phyloP scores from a whole-genome alignment of 2,329 filamentous ascomycete genomes.

The Trichophyton verrucosum region DNA sequence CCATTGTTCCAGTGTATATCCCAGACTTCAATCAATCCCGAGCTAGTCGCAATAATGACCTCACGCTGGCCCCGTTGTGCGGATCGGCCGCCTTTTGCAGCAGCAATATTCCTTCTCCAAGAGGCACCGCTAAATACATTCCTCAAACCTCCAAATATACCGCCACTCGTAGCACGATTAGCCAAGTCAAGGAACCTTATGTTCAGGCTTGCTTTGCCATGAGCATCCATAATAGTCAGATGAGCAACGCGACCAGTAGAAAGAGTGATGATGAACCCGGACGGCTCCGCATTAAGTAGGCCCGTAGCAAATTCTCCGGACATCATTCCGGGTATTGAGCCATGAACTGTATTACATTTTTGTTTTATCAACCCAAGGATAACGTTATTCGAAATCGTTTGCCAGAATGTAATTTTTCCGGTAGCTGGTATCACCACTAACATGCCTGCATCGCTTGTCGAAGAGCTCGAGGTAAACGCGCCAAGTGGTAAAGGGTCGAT shows the following conservation, averaged over 20 bases:
- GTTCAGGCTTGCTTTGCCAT: constrained; percentile 70
- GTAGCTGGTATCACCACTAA: constrained; percentile 72
- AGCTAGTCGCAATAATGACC: constrained; percentile 64
- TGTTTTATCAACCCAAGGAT: constrained; percentile 73
- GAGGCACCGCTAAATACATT: constrained; percentile 59
- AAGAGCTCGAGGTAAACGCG: constrained; percentile 65
- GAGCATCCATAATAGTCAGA: constrained; percentile 69
- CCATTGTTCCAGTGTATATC: constrained; percentile 79
- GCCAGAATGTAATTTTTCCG: constrained; percentile 87
- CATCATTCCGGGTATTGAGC: constrained; percentile 58
- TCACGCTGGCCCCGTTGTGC: constrained; percentile 70
- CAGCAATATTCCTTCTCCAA: constrained; percentile 64
- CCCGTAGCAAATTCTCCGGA: constrained; percentile 66
- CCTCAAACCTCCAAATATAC: constrained; percentile 71
- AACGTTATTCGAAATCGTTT: constrained; percentile 80
- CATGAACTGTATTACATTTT: constrained; percentile 67
- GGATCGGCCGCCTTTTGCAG: constrained; percentile 61
- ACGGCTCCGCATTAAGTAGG: constrained; percentile 70
- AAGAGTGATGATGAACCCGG: constrained; percentile 74
- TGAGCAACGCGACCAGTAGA: constrained; percentile 80
- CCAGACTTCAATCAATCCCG: constrained; percentile 73
- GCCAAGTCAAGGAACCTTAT: constrained; percentile 52
- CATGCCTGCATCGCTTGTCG: constrained; percentile 70
- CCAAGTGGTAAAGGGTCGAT: constrained; percentile 66
- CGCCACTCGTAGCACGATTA: constrained; percentile 48